phyloP scores from a whole-genome alignment of 805 yeast species.

The Metschnikowia anglica region DNA sequence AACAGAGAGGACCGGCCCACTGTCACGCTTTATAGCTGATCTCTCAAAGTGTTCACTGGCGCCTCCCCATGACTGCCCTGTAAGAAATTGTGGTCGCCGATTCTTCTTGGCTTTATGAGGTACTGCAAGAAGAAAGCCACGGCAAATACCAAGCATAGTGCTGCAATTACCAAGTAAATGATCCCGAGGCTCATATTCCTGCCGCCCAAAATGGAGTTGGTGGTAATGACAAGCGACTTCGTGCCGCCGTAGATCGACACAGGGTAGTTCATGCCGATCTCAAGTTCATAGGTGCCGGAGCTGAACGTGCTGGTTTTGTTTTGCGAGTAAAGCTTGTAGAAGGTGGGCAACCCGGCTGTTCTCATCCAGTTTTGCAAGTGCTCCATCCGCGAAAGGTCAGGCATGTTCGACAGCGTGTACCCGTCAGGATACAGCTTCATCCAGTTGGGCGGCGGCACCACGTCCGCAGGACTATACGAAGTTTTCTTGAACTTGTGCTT shows the following conservation, averaged over 20 bases:
- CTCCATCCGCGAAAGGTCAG: constrained; percentile 74
- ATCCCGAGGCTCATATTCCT: constrained; percentile 81
- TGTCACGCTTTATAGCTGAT: constrained; percentile 17
- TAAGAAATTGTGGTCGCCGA: constrained; percentile 74
- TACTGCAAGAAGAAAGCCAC: constrained; percentile 77
- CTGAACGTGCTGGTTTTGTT: constrained; percentile 57
- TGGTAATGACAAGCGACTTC: constrained; percentile 76
- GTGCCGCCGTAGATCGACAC: constrained; percentile 84
- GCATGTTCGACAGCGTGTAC: constrained; percentile 77
- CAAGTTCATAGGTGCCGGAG: constrained; percentile 69
- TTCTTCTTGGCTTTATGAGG: constrained; percentile 75
- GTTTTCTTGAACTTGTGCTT: constrained; percentile 68
- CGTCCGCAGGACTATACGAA: constrained; percentile 59
- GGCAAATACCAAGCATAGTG: constrained; percentile 68
- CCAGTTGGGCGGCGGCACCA: constrained; percentile 97
- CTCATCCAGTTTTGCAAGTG: constrained; percentile 97
- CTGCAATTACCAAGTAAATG: constrained; percentile 82
- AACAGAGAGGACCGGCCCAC: too few species aligned
- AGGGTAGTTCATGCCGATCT: constrained; percentile 76
- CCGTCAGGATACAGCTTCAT: constrained; percentile 75
- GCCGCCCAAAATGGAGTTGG: constrained; percentile 84
- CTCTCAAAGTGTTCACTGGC: constrained; percentile 22
- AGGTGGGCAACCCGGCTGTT: constrained; percentile 89
- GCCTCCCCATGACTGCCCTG: constrained; percentile 26
- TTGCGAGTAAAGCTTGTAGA: constrained; percentile 77